Evolutionary conservation across 306 rosid species (phyloP), one percentile per base, ranked within the genome.

Genomic region (Prunus persica): DNA sequence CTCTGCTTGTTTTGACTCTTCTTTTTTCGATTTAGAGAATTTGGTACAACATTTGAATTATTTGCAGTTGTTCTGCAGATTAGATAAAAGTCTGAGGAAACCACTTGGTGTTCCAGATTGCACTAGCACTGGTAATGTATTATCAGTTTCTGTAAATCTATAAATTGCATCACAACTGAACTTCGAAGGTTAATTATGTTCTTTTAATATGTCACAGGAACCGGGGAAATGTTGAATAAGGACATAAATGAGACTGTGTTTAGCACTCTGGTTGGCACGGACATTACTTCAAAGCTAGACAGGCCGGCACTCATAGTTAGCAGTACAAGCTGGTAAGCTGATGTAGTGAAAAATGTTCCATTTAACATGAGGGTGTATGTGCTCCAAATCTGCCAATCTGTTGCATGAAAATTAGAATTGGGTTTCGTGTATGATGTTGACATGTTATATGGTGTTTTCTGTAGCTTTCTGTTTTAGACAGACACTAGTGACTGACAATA

Each of bases 251-350:
- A 88, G 79, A 83, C 87, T 55, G 49, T 90, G 14, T 92, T 89
- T 80, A 87, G 96, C 30, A 70, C 80, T 47, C 82, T 86, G 72
- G 86, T 74, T 75, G 90, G 83, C 71, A 62, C 82, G 20, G 75
- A 67, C 78, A 72, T 87, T 83, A 32, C 79, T 72, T 82, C 74
- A 82, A 95, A 89, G 82, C 87, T 87, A 81, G 88, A 84, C 83
- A 83, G 97, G 54, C 93, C 99, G 13, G 96, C 97, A 63, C 90
- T 95, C 77, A 87, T 95, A 68, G 96, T 95, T 75, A 95, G 99
- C 93, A 92, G 99, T 76, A 95, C 99, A 8, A 95, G 99, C 87
- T 95, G 99, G 99, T 92, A 63, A 78, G 90, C 69, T 72, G 49
- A 69, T 43, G 67, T 58, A 45, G 2, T 63, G 34, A 50, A 79